Evolutionary conservation across 2,329 filamentous ascomycete genomes (phyloP).

Genomic region (Fusarium nisikadoi): DNA sequence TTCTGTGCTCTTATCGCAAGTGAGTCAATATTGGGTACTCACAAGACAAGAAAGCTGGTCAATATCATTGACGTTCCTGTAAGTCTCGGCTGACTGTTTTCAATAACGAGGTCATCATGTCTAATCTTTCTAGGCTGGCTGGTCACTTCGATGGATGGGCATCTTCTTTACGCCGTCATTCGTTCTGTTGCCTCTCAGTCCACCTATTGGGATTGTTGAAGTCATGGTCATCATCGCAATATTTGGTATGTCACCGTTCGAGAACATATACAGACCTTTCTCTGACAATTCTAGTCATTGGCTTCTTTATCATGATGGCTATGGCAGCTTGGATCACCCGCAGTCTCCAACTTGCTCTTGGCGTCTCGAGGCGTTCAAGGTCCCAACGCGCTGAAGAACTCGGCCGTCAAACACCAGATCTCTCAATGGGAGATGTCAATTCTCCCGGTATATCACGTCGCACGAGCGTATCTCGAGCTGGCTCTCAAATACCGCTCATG

Average conservation of each 20-base stretch:
- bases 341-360: conserved; percentile 61
- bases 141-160: conserved; percentile 68
- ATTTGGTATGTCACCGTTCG: conserved; percentile 57
- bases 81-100: conserved; percentile 28
- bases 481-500: conserved; percentile 38
- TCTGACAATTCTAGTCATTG: conserved; percentile 56
- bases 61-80: conserved; percentile 65
- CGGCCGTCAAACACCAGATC: conserved; percentile 52
- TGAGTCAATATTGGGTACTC: conserved; percentile 59
- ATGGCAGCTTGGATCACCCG: conserved; percentile 66
- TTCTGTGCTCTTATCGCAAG: conserved; percentile 61
- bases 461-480: conserved; percentile 41
- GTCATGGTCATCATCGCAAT: conserved; percentile 69
- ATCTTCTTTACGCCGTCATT: conserved; percentile 70
- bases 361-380: conserved; percentile 63
- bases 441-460: conserved; percentile 42
- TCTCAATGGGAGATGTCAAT: conserved; percentile 54
- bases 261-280: too few relatives aligned
- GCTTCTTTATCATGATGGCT: conserved; percentile 63
- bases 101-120: background rate
- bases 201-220: conserved; percentile 62
- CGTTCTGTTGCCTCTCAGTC: conserved; percentile 67
- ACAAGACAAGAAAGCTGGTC: conserved; percentile 60
- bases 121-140: conserved; percentile 58
- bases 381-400: conserved; percentile 63